Evolutionary conservation across 2,329 filamentous ascomycete species (phyloP).

Genomic region (Paecilomyces sp.): DNA sequence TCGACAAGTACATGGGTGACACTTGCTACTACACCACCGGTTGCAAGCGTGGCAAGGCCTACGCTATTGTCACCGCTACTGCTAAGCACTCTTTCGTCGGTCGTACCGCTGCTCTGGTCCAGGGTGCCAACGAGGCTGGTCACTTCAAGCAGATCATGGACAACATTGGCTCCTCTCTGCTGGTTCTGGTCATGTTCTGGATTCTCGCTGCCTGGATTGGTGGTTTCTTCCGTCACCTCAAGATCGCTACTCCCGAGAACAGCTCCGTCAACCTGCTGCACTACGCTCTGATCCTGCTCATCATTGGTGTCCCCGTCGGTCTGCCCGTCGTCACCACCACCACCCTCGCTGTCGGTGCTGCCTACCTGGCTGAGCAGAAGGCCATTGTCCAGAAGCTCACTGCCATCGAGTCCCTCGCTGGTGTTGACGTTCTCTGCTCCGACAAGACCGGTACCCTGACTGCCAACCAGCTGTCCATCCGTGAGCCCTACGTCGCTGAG

Average conservation of each 20-base stretch:
- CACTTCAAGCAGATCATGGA: conserved; percentile 82
- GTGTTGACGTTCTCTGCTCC: conserved; percentile 72
- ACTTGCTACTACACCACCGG: conserved; percentile 71
- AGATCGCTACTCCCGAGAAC: conserved; percentile 45
- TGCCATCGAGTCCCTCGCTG: conserved; percentile 66
- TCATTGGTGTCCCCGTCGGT: conserved; percentile 74
- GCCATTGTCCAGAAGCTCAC: conserved; percentile 75
- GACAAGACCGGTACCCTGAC: conserved; percentile 71
- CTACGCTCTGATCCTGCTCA: conserved; percentile 64
- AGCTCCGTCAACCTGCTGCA: conserved; percentile 59
- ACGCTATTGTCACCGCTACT: conserved; percentile 59
- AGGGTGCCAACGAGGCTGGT: conserved; percentile 68
- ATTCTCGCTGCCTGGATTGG: conserved; percentile 70
- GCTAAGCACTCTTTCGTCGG: conserved; percentile 70
- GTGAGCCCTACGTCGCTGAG: conserved; percentile 69
- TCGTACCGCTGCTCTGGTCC: conserved; percentile 65
- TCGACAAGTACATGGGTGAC: conserved; percentile 59
- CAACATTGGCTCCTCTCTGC: conserved; percentile 66
- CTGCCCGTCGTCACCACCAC: conserved; percentile 73
- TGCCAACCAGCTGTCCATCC: conserved; percentile 59
- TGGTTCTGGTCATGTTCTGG: conserved; percentile 71
- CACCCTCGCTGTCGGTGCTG: conserved; percentile 68
- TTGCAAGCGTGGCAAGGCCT: conserved; percentile 74
- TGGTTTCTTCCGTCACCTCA: conserved; percentile 67
- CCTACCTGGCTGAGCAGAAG: conserved; percentile 70